Evolutionary conservation across 345 rosid genomes (phyloP).

Genomic region (Odontarrhena argentea): DNA sequence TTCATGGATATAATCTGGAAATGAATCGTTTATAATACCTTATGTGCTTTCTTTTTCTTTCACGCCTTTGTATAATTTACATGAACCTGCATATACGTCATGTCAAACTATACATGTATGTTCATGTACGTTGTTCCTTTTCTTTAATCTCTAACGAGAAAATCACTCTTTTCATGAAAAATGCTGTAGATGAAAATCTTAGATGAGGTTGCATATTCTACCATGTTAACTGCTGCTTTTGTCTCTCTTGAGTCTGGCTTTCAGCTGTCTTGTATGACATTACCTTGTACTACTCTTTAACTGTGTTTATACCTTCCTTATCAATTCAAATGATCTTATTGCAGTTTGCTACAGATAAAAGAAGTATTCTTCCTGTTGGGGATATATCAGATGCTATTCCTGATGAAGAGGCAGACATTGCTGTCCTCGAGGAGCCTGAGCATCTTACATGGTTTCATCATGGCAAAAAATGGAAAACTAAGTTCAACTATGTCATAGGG

Average conservation of each 20-base stretch:
- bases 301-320: not conserved
- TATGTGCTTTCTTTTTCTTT: not conserved
- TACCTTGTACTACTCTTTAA: constrained; percentile 2
- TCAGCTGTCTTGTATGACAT: not conserved
- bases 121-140: not conserved
- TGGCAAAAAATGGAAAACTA: constrained; percentile 88
- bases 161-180: not conserved
- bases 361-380: constrained; percentile 90
- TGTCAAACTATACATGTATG: not conserved
- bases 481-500: constrained; percentile 76
- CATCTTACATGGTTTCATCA: constrained; percentile 99
- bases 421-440: constrained; percentile 98
- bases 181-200: not conserved
- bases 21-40: not conserved
- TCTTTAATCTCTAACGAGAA: not conserved
- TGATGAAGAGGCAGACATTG: constrained; percentile 82
- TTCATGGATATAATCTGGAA: not conserved
- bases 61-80: constrained; percentile 5
- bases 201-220: constrained; percentile 10
- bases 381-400: constrained; percentile 75
- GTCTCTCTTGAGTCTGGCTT: not conserved
- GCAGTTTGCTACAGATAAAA: constrained; percentile 83
- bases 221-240: not conserved
- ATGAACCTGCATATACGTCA: not conserved
- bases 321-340: constrained; percentile 13